A percentile compares a stretch with the other conserved stretches of the same genome.
Conservation (phyloP, 2,329 filamentous ascomycete genomes). For the Phaeophleospora eucalypticola region DNA sequence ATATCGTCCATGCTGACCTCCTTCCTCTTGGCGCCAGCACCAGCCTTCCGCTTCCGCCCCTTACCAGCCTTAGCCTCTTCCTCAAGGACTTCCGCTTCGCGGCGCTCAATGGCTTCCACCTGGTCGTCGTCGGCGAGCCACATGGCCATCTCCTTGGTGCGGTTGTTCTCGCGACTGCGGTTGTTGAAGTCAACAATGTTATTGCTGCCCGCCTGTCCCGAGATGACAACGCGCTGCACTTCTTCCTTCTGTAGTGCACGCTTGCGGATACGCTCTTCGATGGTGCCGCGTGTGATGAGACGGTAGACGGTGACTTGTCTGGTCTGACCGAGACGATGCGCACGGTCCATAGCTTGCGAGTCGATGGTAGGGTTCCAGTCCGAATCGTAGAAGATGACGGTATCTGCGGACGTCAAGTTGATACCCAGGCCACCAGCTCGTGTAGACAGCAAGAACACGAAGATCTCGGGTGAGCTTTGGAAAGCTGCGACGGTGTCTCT, state of each 20-base stretch:
- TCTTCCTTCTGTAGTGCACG: conserved; percentile 97
- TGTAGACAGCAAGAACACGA: conserved; percentile 93
- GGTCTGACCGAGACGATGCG: conserved; percentile 94
- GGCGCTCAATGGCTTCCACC: conserved; percentile 86
- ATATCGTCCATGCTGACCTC: conserved; percentile 81
- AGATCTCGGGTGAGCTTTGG: conserved; percentile 90
- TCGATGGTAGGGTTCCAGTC: conserved; percentile 99
- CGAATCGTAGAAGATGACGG: conserved; percentile 98
- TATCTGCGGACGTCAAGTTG: conserved; percentile 93
- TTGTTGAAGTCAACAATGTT: conserved; percentile 85
- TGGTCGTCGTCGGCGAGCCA: conserved; percentile 98
- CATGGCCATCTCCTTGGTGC: conserved; percentile 97
- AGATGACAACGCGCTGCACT: conserved; percentile 94
- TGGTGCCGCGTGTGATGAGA: conserved; percentile 92
- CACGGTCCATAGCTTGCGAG: conserved; percentile 97
- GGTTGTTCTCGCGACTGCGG: conserved; percentile 78
- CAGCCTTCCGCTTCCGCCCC: conserved; percentile 47
- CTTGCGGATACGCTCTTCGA: conserved; percentile 97
- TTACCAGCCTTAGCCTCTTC: conserved; percentile 57
- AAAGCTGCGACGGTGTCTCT: conserved; percentile 96
- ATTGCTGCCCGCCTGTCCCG: conserved; percentile 69
- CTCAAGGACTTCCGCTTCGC: conserved; percentile 78
- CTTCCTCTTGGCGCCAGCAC: conserved; percentile 53
- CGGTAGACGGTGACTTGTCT: conserved; percentile 95
- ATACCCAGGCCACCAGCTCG: conserved; percentile 97